Evolutionary conservation across 1,139 yeast genomes (phyloP).

Genomic region (Hansenula lynferdii): DNA sequence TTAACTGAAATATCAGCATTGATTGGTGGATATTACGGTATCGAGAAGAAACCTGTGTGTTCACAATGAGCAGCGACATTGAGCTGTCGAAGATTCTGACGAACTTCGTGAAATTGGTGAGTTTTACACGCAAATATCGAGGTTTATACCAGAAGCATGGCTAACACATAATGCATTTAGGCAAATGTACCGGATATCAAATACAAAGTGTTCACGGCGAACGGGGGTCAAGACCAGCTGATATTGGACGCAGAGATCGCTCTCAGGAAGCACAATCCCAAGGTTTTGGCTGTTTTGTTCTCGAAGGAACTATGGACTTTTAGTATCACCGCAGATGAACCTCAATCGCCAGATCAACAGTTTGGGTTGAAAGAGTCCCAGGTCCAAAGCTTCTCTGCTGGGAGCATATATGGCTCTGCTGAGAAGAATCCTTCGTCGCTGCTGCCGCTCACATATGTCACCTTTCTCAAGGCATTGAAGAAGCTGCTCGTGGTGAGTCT

Average conservation of each 20-base stretch:
- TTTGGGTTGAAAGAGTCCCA: slow-evolving; percentile 31
- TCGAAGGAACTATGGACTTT: slow-evolving; percentile 63
- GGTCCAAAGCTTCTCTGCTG: slow-evolving; percentile 29
- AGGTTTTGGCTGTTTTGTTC: slow-evolving; percentile 50
- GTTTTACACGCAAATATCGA: no score
- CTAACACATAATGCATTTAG: slow-evolving; percentile 8
- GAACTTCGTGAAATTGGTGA: slow-evolving; percentile 18
- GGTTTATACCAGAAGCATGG: not conserved
- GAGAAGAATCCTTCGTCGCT: slow-evolving; percentile 13
- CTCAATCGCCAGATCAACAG: slow-evolving; percentile 26
- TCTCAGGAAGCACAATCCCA: slow-evolving; percentile 47
- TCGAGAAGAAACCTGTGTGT: no score
- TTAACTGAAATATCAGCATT: no score
- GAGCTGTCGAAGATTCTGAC: slow-evolving; percentile 16
- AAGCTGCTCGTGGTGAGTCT: slow-evolving; percentile 46
- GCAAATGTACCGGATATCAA: slow-evolving; percentile 15
- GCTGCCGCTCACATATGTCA: slow-evolving; percentile 27
- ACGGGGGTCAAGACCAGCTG: slow-evolving; percentile 29
- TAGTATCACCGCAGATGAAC: slow-evolving; percentile 32
- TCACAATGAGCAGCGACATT: slow-evolving; percentile 10
- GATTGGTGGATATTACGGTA: no score
- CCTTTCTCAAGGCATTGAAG: slow-evolving; percentile 59
- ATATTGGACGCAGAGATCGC: slow-evolving; percentile 56
- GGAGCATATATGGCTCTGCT: slow-evolving; percentile 25
- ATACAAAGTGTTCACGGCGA: slow-evolving; percentile 12